These are phyloP conservation scores for Allantophomopsis cytisporea DNA, from an alignment of 2,329 filamentous ascomycete species.

Conservation along the genomic window DNA sequence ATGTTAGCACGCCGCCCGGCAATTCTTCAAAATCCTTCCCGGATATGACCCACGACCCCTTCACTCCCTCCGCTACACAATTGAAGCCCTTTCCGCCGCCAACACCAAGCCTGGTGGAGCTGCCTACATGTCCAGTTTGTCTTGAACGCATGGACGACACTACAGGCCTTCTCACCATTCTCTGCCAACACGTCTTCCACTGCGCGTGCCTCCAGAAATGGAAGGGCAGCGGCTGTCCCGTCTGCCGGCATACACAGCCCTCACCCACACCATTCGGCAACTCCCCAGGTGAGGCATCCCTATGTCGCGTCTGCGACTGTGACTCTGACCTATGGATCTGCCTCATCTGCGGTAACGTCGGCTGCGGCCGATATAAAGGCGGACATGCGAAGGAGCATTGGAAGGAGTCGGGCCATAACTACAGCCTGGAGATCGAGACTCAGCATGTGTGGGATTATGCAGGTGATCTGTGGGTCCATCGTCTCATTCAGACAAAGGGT, in stretches of 20 bases:
- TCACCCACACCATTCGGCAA: slow-evolving; percentile 13
- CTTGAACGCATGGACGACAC: slow-evolving; percentile 98
- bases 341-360: slow-evolving; percentile 82
- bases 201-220: slow-evolving; percentile 93
- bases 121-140: slow-evolving; percentile 93
- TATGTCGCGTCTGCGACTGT: slow-evolving; percentile 73
- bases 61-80: slow-evolving; percentile 35
- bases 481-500: slow-evolving; percentile 84
- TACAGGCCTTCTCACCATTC: slow-evolving; percentile 84
- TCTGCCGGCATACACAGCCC: slow-evolving; percentile 75
- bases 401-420: slow-evolving; percentile 79
- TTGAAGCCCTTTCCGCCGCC: slow-evolving; percentile 48
- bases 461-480: slow-evolving; percentile 89
- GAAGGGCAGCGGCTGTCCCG: slow-evolving; percentile 86
- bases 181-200: slow-evolving; percentile 96
- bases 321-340: slow-evolving; percentile 87
- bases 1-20: slow-evolving; percentile 1
- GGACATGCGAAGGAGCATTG: slow-evolving; percentile 91
- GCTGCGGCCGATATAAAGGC: slow-evolving; percentile 87
- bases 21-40: slow-evolving; percentile 34
- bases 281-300: slow-evolving; percentile 37
- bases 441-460: slow-evolving; percentile 98
- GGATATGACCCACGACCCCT: slow-evolving; percentile 48
- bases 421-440: slow-evolving; percentile 82
- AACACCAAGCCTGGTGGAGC: slow-evolving; percentile 75